phyloP scores from a whole-genome alignment of 768 basidiomycete species.

The Amanita jacksonii region DNA sequence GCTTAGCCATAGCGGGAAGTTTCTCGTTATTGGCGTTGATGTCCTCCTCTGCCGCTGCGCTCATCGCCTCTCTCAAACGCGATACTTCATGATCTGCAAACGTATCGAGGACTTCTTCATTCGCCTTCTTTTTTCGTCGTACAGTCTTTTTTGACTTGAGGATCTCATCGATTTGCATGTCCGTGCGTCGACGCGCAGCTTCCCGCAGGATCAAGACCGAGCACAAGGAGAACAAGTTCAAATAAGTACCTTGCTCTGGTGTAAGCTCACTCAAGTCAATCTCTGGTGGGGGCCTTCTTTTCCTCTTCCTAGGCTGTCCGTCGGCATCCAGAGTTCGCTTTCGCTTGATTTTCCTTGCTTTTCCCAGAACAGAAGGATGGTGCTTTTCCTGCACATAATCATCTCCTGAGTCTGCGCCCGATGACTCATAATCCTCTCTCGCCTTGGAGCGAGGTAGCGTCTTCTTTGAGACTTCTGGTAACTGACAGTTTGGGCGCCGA shows the following conservation, averaged over 20 bases:
- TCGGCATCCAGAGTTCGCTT: slow-evolving; percentile 19
- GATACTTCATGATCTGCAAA: slow-evolving; percentile 90
- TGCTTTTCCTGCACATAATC: slow-evolving; percentile 35
- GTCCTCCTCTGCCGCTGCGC: slow-evolving; percentile 78
- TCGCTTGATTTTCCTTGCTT: slow-evolving; percentile 24
- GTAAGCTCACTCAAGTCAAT: slow-evolving; percentile 60
- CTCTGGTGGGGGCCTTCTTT: slow-evolving; percentile 52
- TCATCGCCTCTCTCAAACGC: slow-evolving; percentile 83
- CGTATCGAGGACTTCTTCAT: slow-evolving; percentile 75
- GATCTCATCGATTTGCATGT: slow-evolving; percentile 81
- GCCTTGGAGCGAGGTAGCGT: slow-evolving; percentile 21
- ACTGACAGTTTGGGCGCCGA: neutral
- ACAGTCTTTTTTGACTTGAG: slow-evolving; percentile 69
- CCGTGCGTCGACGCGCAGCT: slow-evolving; percentile 40
- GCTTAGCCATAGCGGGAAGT: slow-evolving; percentile 75
- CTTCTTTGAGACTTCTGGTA: slow-evolving; percentile 10
- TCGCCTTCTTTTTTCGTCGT: slow-evolving; percentile 65
- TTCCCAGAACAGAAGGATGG: slow-evolving; percentile 17
- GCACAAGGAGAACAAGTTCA: neutral
- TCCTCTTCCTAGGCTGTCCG: slow-evolving; percentile 36
- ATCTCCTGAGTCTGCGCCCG: slow-evolving; percentile 37
- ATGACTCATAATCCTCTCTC: slow-evolving; percentile 43
- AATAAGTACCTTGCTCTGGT: slow-evolving; percentile 61
- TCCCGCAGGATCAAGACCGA: slow-evolving; percentile 7
- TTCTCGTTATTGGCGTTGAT: slow-evolving; percentile 70